Base-by-base conservation (phyloP, 164 flowering plant species). In the Sextonia rubra region DNA sequence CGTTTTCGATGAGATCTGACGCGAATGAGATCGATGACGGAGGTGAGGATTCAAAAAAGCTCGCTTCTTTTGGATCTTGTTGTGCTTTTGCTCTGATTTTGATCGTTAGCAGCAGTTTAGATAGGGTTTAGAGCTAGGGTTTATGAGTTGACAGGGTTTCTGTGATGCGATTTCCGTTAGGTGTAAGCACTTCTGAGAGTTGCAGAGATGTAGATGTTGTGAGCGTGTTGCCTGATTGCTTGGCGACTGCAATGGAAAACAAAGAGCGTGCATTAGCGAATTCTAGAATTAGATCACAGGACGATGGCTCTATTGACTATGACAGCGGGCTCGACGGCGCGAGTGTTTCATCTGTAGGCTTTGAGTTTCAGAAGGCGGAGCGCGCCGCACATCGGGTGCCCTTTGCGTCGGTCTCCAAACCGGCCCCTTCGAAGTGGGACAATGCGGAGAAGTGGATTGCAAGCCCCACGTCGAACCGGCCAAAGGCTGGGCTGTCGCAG, bases 401-500 rank as follows among this genome's bases (percentile, higher is more conserved):
- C 0, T 68, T 83, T 17, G 80, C 83, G 1, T 87, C 91, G 7
- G 88, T 90, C 77, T 89, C 91, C 1, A 91, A 90, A 77, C 89
- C 88, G 2, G 84, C 92, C 12, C 97, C 93, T 30, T 93, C 98
- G 9, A 93, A 93, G 75, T 93, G 98, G 98, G 98, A 93, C 75
- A 95, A 93, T 84, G 98, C 97, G 1, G 93, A 90, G 82, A 91
- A 93, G 72, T 93, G 98, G 98, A 87, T 93, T 69, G 92, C 93
- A 9, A 92, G 97, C 61, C 97, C 96, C n/a, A 87, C 85, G 69
- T 81, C 88, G 1, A 90, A 81, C 76, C 61, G 86, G 73, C 76
- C 85, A 1, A 85, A 79, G 68, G 52, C 74, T 0, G 91, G 84
- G 26, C 88, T 77, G 49, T 61, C 80, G 32, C 85, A 80, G 69